Evolutionary conservation across 1,284 basidiomycete genomes (phyloP).

Genomic region (Paramarasmius palmivorus): DNA sequence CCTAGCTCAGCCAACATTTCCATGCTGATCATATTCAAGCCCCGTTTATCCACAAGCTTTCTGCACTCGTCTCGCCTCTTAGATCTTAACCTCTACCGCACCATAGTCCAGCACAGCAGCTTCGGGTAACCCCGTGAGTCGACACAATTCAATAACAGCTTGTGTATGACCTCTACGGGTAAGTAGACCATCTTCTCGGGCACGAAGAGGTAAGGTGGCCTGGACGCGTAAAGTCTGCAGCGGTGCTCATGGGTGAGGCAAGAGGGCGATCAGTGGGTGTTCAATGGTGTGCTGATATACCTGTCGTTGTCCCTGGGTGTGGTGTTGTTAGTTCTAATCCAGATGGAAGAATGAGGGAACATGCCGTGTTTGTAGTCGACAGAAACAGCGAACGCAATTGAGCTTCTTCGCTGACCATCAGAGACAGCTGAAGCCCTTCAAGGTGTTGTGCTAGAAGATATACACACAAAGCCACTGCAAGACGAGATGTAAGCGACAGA

Average conservation of each 20-base stretch:
- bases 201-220: no score
- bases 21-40: slow-evolving; percentile 92
- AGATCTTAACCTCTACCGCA: slow-evolving; percentile 92
- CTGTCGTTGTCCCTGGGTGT: slow-evolving; percentile 82
- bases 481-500: slow-evolving; percentile 5
- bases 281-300: slow-evolving; percentile 96
- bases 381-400: slow-evolving; percentile 96
- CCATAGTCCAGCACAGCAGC: slow-evolving; percentile 88
- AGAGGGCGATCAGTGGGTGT: slow-evolving; percentile 85
- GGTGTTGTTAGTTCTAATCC: no score
- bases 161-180: slow-evolving; percentile 94
- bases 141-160: slow-evolving; percentile 85
- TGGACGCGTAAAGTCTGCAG: no score
- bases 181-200: no score
- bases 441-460: slow-evolving; percentile 80
- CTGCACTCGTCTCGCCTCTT: slow-evolving; percentile 93
- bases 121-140: slow-evolving; percentile 72
- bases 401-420: slow-evolving; percentile 89
- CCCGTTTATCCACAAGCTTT: slow-evolving; percentile 89
- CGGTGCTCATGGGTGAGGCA: slow-evolving; percentile 54
- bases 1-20: slow-evolving; percentile 63
- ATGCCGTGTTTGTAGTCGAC: slow-evolving; percentile 88
- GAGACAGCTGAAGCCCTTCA: slow-evolving; percentile 82
- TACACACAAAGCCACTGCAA: slow-evolving; percentile 90
- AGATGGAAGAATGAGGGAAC: slow-evolving; percentile 21